phyloP scores from a whole-genome alignment of 2,329 filamentous ascomycete species.

The Pseudovirgaria hyperparasitica region DNA sequence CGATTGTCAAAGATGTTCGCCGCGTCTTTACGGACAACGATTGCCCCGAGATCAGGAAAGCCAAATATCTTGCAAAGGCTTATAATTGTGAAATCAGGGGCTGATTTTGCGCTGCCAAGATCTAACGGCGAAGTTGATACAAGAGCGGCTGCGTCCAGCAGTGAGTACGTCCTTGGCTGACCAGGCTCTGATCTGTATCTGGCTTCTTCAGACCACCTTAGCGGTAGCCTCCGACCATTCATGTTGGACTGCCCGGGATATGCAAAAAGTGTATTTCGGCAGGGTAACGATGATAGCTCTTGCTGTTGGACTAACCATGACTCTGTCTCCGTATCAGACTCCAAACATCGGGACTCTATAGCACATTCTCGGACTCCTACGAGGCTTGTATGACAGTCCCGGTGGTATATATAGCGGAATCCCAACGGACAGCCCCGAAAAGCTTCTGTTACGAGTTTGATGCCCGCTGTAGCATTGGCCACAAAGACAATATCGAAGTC shows the following conservation, averaged over 20 bases:
- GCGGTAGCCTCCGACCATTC: slow-evolving; percentile 64
- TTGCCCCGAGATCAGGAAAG: slow-evolving; percentile 77
- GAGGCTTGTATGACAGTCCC: slow-evolving; percentile 75
- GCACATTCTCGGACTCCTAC: slow-evolving; percentile 68
- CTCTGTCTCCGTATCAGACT: slow-evolving; percentile 48
- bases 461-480: slow-evolving; percentile 79
- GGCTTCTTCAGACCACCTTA: slow-evolving; percentile 48
- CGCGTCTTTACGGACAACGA: slow-evolving; percentile 67
- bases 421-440: slow-evolving; percentile 56
- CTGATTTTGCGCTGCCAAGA: slow-evolving; percentile 44
- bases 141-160: slow-evolving; percentile 75
- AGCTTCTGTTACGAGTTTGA: slow-evolving; percentile 75
- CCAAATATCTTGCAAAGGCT: slow-evolving; percentile 99
- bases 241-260: slow-evolving; percentile 91
- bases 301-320: slow-evolving; percentile 44
- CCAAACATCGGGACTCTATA: slow-evolving; percentile 50
- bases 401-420: slow-evolving; percentile 74
- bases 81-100: slow-evolving; percentile 75
- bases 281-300: slow-evolving; percentile 10
- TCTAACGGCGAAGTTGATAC: slow-evolving; percentile 67
- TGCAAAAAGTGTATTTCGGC: slow-evolving; percentile 61
- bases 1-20: slow-evolving; percentile 51
- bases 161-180: slow-evolving; percentile 47
- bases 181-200: too few species aligned
- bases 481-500: slow-evolving; percentile 85